phyloP scores from a whole-genome alignment of 2,329 filamentous ascomycete species.

The Colletotrichum chrysophilum region DNA sequence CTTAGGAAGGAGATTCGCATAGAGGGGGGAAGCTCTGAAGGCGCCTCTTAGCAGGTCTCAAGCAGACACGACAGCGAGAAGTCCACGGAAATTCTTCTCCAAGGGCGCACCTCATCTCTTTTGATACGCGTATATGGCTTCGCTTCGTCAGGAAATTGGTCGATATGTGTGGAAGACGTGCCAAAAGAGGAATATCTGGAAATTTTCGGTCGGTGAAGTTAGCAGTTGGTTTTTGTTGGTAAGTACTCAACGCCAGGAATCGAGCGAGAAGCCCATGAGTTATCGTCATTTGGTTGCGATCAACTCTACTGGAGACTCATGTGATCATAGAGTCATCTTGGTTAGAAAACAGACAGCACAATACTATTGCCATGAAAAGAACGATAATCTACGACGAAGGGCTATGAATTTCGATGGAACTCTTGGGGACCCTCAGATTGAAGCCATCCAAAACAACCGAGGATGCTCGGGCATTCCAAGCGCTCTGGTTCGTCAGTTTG shows the following conservation, averaged over 20 bases:
- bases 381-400: neutral
- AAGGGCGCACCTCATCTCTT: no score
- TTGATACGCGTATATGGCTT: neutral
- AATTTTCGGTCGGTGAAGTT: neutral
- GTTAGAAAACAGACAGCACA: neutral
- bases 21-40: no score
- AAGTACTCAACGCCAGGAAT: no score
- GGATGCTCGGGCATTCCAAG: neutral
- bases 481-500: conserved; percentile 1
- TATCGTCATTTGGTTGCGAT: neutral
- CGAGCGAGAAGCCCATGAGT: neutral
- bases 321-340: neutral
- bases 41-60: no score
- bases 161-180: neutral
- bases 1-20: no score
- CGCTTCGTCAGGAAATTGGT: neutral
- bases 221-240: no score
- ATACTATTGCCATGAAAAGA: neutral
- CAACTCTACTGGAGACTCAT: neutral
- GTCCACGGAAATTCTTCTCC: no score
- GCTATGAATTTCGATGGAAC: neutral
- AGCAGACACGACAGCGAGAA: no score
- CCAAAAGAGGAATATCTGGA: neutral
- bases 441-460: neutral
- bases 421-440: neutral